Conservation (phyloP, 169 alveolate genomes). For the Eimeria maxima region DNA sequence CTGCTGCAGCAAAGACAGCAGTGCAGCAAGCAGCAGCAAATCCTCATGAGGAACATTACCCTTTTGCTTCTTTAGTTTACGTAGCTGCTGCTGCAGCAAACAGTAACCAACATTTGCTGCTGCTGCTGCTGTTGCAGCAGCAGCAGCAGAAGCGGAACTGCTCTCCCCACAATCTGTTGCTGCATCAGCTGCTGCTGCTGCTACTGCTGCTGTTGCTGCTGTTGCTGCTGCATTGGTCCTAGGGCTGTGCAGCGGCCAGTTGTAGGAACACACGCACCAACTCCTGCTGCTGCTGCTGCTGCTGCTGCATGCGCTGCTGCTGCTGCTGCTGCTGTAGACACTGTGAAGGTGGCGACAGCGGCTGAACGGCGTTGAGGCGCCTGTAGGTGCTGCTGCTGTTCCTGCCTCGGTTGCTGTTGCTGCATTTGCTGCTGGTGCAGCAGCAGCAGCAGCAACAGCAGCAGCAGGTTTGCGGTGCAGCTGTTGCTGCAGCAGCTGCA, state of each 20-base stretch:
- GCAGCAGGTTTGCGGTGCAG: neutral
- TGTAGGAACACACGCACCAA: neutral
- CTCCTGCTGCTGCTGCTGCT: neutral
- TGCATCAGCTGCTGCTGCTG: neutral
- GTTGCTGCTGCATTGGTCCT: no score
- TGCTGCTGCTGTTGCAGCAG: constrained; percentile 18
- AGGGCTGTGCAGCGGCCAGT: neutral
- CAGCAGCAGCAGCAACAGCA: neutral
- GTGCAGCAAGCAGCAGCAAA: neutral
- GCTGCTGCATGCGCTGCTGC: no score
- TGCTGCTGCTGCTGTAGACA: neutral
- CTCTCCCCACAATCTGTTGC: no score
- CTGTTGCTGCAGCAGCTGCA: neutral
- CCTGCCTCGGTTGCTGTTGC: no score
- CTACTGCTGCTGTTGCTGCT: constrained; percentile 19
- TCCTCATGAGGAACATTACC: neutral
- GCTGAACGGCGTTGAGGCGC: no score
- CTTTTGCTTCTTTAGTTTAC: neutral
- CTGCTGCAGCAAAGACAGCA: neutral
- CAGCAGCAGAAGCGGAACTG: no score
- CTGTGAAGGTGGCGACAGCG: constrained; percentile 15
- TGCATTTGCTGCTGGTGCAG: neutral
- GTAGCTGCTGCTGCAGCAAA: constrained; percentile 5
- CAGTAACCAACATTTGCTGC: neutral
- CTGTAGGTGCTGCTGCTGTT: neutral